Evolutionary conservation across 176 grass and related monocot genomes (phyloP), one percentile per base, ranked within the genome.

Genomic region (Neostapfia colusana): DNA sequence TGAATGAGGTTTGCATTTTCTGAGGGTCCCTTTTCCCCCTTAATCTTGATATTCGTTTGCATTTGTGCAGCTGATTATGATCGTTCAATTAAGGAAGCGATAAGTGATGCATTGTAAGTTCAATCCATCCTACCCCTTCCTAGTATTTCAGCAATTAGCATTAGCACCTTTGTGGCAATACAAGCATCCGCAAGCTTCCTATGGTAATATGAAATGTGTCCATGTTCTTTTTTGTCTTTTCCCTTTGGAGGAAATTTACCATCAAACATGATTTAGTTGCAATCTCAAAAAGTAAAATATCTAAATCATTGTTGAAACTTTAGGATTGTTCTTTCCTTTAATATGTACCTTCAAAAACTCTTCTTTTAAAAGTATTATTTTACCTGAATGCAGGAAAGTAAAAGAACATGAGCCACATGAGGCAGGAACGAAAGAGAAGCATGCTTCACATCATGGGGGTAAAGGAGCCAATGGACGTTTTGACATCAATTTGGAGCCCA

Each of bases 21-120:
- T 46, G 69, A 45, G 27, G 2, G 2, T 13, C 2, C 61, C 2
- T 15, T 66, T 15, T 79, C 24, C 31, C 11, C 62, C 26, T 76
- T 79, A 60, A 69, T 36, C 69, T 88, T 34, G 55, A 59, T 87
- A 71, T 57, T 16, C 61, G 68, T 91, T 31, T 34, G 7, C 5
- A 10, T 76, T 7, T 78, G 18, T 56, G 78, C 92, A 97, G 94
- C 86, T 88, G 91, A 91, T 72, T 97, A 85, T 74, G 94, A 97
- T 73, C 86, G 83, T 67, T 87, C 81, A 20, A 97, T 97, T 71
- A 68, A 85, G 43, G 94, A 93, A 78, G 94, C 94, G 8, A 93
- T 93, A 82, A 86, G 82, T 81, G 74, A 51, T 50, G 20, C 76
- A 84, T 84, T 54, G 94, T 93, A 89, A 97, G 93, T 93, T 75